Conservation (phyloP, 2,329 filamentous ascomycete genomes). For the Aspergillus ochraceus region DNA sequence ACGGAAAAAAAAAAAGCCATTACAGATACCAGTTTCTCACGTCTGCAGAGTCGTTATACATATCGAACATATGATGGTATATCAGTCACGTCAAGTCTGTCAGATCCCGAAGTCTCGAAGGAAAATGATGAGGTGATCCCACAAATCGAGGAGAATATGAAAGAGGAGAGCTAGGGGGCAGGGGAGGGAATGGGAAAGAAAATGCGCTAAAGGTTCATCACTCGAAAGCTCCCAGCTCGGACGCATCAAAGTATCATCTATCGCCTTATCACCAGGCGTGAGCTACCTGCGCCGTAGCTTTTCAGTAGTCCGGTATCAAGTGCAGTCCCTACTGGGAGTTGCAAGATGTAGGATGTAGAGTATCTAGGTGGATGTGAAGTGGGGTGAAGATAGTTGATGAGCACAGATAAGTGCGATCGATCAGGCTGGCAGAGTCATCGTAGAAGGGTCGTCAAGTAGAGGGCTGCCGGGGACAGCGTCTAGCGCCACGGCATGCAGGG, state of each 20-base stretch:
- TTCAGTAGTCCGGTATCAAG: background rate
- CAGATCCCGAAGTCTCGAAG: background rate
- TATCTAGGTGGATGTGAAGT: background rate
- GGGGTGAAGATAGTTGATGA: background rate
- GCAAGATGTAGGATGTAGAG: background rate
- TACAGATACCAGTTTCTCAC: background rate
- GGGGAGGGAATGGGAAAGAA: background rate
- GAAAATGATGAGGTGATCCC: background rate
- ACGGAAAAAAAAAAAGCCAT: background rate
- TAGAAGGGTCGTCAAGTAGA: constrained; percentile 28
- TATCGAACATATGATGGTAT: background rate
- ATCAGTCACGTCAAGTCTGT: background rate
- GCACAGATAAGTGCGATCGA: background rate
- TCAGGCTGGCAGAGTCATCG: constrained; percentile 7
- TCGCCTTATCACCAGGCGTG: background rate
- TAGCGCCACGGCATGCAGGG: constrained; percentile 82
- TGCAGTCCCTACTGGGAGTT: background rate
- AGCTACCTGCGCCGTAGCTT: background rate
- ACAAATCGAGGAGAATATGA: background rate
- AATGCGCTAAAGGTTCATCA: background rate
- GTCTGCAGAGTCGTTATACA: background rate
- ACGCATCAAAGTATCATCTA: background rate
- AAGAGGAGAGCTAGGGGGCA: background rate
- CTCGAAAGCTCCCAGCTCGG: background rate
- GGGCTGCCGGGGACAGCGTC: constrained; percentile 61